Evolutionary conservation across 2,329 filamentous ascomycete genomes (phyloP).

Genomic region (Botryotinia globosa): DNA sequence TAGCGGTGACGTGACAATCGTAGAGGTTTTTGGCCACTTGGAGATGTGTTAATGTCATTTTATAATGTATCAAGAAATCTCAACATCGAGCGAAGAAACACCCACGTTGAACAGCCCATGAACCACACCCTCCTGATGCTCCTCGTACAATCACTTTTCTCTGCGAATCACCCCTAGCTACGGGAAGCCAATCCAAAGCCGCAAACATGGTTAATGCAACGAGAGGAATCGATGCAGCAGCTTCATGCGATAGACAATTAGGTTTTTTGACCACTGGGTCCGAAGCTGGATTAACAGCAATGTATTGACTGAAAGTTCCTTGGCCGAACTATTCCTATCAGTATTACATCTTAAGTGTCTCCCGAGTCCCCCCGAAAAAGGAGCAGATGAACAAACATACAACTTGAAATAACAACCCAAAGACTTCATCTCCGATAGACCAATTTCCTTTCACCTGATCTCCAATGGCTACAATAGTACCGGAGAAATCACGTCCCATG

Average conservation of each 20-base stretch:
- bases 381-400: slow-evolving; percentile 23
- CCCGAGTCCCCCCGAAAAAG: no score
- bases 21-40: slow-evolving; percentile 34
- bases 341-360: background rate
- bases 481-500: slow-evolving; percentile 36
- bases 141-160: slow-evolving; percentile 33
- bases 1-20: slow-evolving; percentile 35
- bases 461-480: slow-evolving; percentile 40
- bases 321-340: slow-evolving; percentile 30
- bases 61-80: background rate
- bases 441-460: slow-evolving; percentile 35
- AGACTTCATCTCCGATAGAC: slow-evolving; percentile 40
- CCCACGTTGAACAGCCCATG: slow-evolving; percentile 34
- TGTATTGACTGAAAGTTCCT: slow-evolving; percentile 36
- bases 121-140: slow-evolving; percentile 36
- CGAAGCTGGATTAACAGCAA: slow-evolving; percentile 31
- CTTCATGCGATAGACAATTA: slow-evolving; percentile 41
- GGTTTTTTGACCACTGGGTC: slow-evolving; percentile 41
- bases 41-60: slow-evolving; percentile 1
- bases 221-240: slow-evolving; percentile 46
- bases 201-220: slow-evolving; percentile 43
- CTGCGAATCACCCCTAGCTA: slow-evolving; percentile 18
- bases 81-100: background rate
- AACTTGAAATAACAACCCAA: slow-evolving; percentile 36
- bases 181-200: slow-evolving; percentile 35